phyloP scores from a whole-genome alignment of 129 eudicot genomes.

The Arctium minus region DNA sequence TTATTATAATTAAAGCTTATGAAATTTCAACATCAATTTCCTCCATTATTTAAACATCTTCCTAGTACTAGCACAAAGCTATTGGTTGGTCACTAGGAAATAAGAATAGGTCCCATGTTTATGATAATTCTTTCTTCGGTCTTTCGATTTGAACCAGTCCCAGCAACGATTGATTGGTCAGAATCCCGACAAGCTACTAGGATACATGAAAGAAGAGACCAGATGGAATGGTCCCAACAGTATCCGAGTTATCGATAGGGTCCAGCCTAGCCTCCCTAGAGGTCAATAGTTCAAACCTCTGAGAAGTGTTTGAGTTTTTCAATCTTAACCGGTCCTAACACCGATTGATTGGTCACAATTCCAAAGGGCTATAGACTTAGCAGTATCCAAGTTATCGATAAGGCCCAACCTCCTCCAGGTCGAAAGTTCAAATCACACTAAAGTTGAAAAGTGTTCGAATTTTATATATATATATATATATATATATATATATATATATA shows the following conservation, averaged over 20 bases:
- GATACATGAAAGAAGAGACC: background rate
- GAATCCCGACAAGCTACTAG: background rate
- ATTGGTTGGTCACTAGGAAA: background rate
- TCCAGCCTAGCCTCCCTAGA: background rate
- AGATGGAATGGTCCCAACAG: background rate
- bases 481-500: too few relatives aligned
- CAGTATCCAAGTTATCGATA: background rate
- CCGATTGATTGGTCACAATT: background rate
- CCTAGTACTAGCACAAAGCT: background rate
- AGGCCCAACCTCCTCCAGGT: background rate
- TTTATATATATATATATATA: too few relatives aligned
- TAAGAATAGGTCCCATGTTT: background rate
- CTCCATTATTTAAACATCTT: background rate
- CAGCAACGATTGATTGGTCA: background rate
- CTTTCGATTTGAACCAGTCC: background rate
- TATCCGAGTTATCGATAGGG: background rate
- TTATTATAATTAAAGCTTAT: background rate
- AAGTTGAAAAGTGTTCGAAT: background rate
- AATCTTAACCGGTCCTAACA: background rate
- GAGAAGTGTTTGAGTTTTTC: background rate
- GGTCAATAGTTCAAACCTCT: background rate
- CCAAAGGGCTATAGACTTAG: background rate
- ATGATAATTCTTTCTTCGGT: background rate
- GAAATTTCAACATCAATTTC: background rate
- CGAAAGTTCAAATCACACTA: background rate